Evolutionary conservation across 2,329 filamentous ascomycete genomes (phyloP).

Genomic region (Aspergillus tanneri): DNA sequence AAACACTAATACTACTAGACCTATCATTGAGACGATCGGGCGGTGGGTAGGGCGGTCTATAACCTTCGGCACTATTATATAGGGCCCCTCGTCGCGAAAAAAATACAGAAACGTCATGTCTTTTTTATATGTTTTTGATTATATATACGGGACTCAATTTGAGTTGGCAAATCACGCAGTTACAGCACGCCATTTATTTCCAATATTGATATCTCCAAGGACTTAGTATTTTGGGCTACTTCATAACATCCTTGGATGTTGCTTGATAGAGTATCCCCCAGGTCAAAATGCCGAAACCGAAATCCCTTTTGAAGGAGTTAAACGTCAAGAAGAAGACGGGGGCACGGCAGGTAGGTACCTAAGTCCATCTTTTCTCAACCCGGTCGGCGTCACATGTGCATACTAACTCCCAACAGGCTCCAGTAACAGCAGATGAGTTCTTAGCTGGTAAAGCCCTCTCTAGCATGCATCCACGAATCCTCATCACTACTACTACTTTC

Average conservation of each 20-base stretch:
- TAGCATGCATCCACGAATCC: neutral
- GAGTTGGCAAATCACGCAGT: too few relatives aligned
- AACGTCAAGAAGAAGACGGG: slow-evolving; percentile 45
- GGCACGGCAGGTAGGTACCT: slow-evolving; percentile 36
- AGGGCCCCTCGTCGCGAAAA: too few relatives aligned
- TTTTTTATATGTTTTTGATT: neutral
- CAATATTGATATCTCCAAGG: too few relatives aligned
- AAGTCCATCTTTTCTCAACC: neutral
- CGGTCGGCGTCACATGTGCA: neutral
- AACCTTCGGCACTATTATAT: neutral
- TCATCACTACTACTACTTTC: neutral
- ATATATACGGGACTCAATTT: too few relatives aligned
- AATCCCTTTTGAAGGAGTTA: slow-evolving; percentile 42
- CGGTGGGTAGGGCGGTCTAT: neutral
- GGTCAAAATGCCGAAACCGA: slow-evolving; percentile 40
- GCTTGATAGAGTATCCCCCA: neutral
- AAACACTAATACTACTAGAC: neutral
- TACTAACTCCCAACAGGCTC: slow-evolving; percentile 41
- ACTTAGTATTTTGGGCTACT: too few relatives aligned
- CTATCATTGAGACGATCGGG: neutral
- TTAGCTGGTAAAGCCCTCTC: slow-evolving; percentile 52
- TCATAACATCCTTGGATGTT: too few relatives aligned
- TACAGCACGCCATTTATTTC: too few relatives aligned
- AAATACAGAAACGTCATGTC: too few relatives aligned
- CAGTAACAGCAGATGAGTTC: slow-evolving; percentile 66